Evolutionary conservation across 83 land plant genomes (phyloP).

Genomic region (Thuja plicata): DNA sequence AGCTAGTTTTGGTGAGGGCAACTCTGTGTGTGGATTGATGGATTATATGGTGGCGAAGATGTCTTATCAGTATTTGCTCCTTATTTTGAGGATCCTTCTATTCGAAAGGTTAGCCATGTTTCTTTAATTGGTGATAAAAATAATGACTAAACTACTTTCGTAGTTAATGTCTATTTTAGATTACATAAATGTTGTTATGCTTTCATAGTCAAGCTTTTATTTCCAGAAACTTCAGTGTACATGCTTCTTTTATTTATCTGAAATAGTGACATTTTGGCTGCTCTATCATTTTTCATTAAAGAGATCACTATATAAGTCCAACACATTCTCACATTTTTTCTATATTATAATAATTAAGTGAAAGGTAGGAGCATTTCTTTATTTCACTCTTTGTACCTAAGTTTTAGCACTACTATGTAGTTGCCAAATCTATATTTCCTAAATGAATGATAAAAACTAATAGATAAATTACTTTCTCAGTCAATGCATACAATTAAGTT

Average conservation of each 20-base stretch:
- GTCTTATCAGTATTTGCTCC: constrained; percentile 59
- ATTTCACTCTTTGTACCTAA: not conserved
- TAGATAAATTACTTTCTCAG: not conserved
- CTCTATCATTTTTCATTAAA: not conserved
- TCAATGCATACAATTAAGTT: not conserved
- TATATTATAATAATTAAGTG: not conserved
- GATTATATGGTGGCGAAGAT: constrained; percentile 64
- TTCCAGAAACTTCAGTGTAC: not conserved
- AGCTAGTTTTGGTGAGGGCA: constrained; percentile 79
- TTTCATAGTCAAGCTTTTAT: not conserved
- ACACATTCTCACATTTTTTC: not conserved
- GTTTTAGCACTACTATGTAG: not conserved
- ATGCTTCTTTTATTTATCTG: not conserved
- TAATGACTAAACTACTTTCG: not conserved
- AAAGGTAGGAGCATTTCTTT: not conserved
- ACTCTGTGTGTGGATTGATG: constrained; percentile 90
- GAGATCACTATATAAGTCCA: not conserved
- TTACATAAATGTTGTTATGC: not conserved
- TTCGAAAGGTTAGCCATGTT: constrained; percentile 57
- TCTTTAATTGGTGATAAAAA: not conserved
- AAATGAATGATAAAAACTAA: not conserved
- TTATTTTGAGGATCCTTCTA: constrained; percentile 79
- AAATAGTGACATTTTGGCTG: not conserved
- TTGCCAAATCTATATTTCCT: not conserved
- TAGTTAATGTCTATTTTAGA: not conserved